phyloP scores from a whole-genome alignment of 139 green algal species.

The Pedinophyceae sp. region DNA sequence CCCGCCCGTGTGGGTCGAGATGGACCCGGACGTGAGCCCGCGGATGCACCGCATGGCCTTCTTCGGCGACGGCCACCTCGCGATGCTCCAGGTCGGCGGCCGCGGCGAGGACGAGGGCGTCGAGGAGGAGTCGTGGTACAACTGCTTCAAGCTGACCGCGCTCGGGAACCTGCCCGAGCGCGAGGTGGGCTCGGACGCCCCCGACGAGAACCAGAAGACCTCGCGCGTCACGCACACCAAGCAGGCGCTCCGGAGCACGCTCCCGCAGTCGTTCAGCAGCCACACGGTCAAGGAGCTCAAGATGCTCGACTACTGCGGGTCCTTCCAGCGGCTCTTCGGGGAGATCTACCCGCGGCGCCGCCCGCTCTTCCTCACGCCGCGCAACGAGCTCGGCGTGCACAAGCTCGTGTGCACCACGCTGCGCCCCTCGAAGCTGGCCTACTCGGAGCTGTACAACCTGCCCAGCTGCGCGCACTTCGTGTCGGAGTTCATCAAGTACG shows the following conservation, averaged over 20 bases:
- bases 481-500: constrained; percentile 55
- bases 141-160: neutral
- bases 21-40: constrained; percentile 36
- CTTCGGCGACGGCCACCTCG: constrained; percentile 22
- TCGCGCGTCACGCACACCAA: constrained; percentile 28
- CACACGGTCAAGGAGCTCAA: constrained; percentile 27
- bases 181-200: constrained; percentile 2
- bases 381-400: constrained; percentile 61
- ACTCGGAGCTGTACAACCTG: constrained; percentile 49
- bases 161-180: neutral
- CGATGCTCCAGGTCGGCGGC: constrained; percentile 26
- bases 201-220: constrained; percentile 7
- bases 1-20: constrained; percentile 42
- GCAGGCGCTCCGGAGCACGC: constrained; percentile 24
- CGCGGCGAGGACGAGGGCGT: neutral
- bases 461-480: constrained; percentile 49
- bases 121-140: neutral
- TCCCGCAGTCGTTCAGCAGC: constrained; percentile 30
- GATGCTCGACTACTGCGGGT: constrained; percentile 33
- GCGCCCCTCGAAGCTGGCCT: constrained; percentile 34
- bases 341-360: constrained; percentile 52
- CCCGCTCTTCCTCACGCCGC: constrained; percentile 40
- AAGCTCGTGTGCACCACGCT: constrained; percentile 72
- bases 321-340: constrained; percentile 43
- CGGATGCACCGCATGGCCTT: constrained; percentile 33